Evolutionary conservation across 495 filamentous ascomycete genomes (phyloP).

Genomic region (Penicillium canariense): DNA sequence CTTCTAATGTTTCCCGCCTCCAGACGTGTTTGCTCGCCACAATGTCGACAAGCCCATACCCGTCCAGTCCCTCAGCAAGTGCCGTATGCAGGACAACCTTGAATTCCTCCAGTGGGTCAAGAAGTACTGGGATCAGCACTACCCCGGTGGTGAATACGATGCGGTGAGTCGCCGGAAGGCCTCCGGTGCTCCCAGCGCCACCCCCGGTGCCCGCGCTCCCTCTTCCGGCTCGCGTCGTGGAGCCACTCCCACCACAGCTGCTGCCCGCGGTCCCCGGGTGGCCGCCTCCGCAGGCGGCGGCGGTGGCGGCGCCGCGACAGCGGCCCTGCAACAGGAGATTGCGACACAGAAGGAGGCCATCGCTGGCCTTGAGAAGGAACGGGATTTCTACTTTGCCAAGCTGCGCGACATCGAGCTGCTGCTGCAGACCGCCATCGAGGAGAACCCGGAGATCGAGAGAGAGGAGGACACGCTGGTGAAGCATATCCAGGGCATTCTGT

Average conservation of each 20-base stretch:
- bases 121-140: slow-evolving; percentile 97
- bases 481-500: slow-evolving; percentile 92
- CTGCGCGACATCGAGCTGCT: slow-evolving; percentile 93
- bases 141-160: slow-evolving; percentile 94
- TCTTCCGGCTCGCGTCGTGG: slow-evolving; percentile 51
- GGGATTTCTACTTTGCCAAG: slow-evolving; percentile 99
- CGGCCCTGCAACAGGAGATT: slow-evolving; percentile 78
- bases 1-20: slow-evolving; percentile 5
- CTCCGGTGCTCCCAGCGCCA: slow-evolving; percentile 53
- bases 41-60: slow-evolving; percentile 82
- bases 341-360: slow-evolving; percentile 81
- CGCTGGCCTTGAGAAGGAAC: slow-evolving; percentile 82
- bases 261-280: slow-evolving; percentile 42
- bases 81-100: slow-evolving; percentile 99
- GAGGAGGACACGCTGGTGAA: slow-evolving; percentile 87
- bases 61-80: slow-evolving; percentile 86
- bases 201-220: slow-evolving; percentile 36
- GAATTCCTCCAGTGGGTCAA: slow-evolving; percentile 98
- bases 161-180: slow-evolving; percentile 81
- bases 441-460: slow-evolving; percentile 86
- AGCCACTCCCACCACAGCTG: slow-evolving; percentile 69
- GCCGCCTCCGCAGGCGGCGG: slow-evolving; percentile 47
- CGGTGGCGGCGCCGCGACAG: slow-evolving; percentile 52
- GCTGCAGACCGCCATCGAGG: slow-evolving; percentile 87
- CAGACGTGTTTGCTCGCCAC: slow-evolving; percentile 83